phyloP scores from a whole-genome alignment of 2,329 filamentous ascomycete genomes.

The Endocalyx cinctus region DNA sequence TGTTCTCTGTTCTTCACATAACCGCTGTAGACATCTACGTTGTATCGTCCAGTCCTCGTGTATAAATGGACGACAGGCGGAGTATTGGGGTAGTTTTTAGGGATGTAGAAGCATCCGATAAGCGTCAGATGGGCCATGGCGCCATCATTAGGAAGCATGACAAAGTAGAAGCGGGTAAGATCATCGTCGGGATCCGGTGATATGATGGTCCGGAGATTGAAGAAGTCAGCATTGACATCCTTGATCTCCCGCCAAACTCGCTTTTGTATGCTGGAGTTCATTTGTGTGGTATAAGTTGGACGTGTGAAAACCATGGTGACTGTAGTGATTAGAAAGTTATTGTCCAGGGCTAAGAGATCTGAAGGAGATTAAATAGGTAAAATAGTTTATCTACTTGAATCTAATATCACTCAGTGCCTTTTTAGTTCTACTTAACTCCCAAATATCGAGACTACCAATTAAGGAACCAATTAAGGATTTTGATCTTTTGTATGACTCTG shows the following conservation, averaged over 20 bases:
- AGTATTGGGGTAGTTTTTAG: slow-evolving; percentile 4
- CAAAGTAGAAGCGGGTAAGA: slow-evolving; percentile 7
- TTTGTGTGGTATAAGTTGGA: no score
- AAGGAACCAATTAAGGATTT: no score
- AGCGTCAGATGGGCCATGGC: slow-evolving; percentile 7
- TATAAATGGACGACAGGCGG: slow-evolving; percentile 8
- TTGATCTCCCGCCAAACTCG: slow-evolving; percentile 7
- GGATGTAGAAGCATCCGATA: slow-evolving; percentile 7
- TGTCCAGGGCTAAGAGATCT: no score
- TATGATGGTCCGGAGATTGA: slow-evolving; percentile 10
- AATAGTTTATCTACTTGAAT: no score
- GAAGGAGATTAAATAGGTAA: no score
- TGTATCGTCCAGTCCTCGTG: slow-evolving; percentile 7
- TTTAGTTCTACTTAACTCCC: no score
- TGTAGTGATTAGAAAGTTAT: no score
- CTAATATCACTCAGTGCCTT: no score
- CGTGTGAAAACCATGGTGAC: no score
- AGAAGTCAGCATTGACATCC: slow-evolving; percentile 9
- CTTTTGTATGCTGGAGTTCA: slow-evolving; percentile 2
- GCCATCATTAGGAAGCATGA: slow-evolving; percentile 8
- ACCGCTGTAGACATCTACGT: slow-evolving; percentile 6
- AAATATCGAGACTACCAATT: no score
- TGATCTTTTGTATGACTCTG: no score
- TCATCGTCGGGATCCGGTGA: slow-evolving; percentile 4
- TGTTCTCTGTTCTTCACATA: not conserved